Base-by-base conservation (phyloP, 2,329 filamentous ascomycete genomes). In the Fusarium bulbicola region DNA sequence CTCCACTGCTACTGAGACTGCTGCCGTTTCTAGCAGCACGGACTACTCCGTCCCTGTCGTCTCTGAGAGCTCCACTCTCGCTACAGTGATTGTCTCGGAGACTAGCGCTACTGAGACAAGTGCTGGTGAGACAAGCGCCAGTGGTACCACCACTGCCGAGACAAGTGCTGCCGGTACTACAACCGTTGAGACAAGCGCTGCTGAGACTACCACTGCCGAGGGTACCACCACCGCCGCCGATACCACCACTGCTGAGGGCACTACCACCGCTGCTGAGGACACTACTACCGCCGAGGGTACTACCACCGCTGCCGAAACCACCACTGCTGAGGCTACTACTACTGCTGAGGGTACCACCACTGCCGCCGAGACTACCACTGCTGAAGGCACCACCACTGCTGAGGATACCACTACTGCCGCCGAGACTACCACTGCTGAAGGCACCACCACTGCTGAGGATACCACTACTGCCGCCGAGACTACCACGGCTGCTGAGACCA, bases 351-450 rank as follows among this genome's bases (percentile, higher is more conserved):
- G 9, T 30, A 30, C 28, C 8, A 30, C 46, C 3, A 21, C 30
- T 2, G 13, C 45, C 6, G n/a, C 24, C 7, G 42, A 61, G 20
- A 15, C 30, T 26, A 26, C 26, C 26, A 26, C 26, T 26, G n/a
- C 24, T 10, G 42, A 61, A 15, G 34, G 11, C 0, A 15, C 30
- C 3, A 52, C 57, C 0, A 37, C 59, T 1, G 32, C 32, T 8
- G 32, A 34, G 32, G 45, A 6, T 0, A 47, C 45, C 1, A 47
- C 26, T 0, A 21, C 30, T 7, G 28, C 28, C 4, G 20, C 28
- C 4, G 20, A 32, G 9, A 49, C 46, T 3, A 34, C 30, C 0
- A n/a, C 30, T 6, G 20, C 36, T 1, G 15, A 16, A 1, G 34
- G 11, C 0, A 46, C 43, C 3, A 66, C 46, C 13, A n/a, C 28